Evolutionary conservation across 176 grass and related monocot genomes (phyloP).

Genomic region (Hsuehochloa calcarea): DNA sequence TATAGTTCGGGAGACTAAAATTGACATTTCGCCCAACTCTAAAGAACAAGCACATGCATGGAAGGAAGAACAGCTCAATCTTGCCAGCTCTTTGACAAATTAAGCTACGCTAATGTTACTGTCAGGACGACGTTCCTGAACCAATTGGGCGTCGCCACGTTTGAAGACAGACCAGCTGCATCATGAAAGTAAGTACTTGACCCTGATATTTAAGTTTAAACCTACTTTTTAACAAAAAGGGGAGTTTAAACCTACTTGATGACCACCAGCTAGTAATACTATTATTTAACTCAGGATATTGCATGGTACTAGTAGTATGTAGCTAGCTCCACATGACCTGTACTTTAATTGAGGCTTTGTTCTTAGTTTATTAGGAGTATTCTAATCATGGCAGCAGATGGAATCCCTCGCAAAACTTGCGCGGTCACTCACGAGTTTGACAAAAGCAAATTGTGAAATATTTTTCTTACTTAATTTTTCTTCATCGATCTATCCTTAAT

Average conservation of each 20-base stretch:
- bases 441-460: neutral
- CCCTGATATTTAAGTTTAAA: neutral
- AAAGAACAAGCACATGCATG: constrained; percentile 5
- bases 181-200: neutral
- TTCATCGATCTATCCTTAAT: neutral
- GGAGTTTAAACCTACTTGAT: neutral
- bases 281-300: neutral
- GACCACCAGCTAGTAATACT: neutral
- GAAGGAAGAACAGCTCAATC: neutral
- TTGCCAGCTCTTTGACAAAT: constrained; percentile 6
- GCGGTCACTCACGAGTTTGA: neutral
- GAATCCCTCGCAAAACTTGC: constrained; percentile 19
- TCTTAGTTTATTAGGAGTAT: constrained; percentile 1
- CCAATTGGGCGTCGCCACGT: neutral
- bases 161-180: neutral
- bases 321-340: constrained; percentile 15
- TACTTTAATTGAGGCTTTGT: neutral
- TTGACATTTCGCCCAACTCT: neutral
- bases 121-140: neutral
- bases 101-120: neutral
- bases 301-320: neutral
- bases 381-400: neutral
- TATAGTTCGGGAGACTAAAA: neutral
- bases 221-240: neutral
- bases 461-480: neutral